These are phyloP conservation scores for Bocquillonia castaneifolia DNA, from an alignment of 441 rosid genomes.

Conservation along the genomic window DNA sequence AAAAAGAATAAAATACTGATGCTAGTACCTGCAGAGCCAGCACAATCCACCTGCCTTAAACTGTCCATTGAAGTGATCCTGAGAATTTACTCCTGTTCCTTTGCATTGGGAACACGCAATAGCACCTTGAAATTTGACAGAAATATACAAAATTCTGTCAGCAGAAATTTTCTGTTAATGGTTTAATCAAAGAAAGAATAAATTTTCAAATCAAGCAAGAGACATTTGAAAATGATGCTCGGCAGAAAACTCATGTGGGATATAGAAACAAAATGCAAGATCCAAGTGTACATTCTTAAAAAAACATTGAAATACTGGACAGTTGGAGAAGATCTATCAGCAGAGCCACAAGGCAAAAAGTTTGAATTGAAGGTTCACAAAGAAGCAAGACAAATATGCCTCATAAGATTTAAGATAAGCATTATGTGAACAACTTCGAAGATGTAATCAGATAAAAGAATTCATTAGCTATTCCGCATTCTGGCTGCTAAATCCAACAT, in stretches of 20 bases:
- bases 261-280: not conserved
- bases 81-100: slow-evolving; percentile 79
- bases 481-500: not conserved
- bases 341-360: not conserved
- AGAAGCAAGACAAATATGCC: not conserved
- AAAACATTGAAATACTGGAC: too few species aligned
- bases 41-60: slow-evolving; percentile 85
- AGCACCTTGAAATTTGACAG: slow-evolving; percentile 38
- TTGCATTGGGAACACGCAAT: slow-evolving; percentile 61
- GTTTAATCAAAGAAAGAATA: not conserved
- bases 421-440: not conserved
- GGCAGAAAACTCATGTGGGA: not conserved
- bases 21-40: slow-evolving; percentile 87
- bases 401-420: too few species aligned
- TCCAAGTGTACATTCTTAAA: not conserved
- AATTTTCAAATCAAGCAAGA: not conserved
- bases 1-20: not conserved
- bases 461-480: not conserved
- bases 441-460: not conserved
- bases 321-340: not conserved
- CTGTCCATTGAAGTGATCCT: slow-evolving; percentile 80
- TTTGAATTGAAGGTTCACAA: not conserved
- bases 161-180: not conserved
- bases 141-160: slow-evolving; percentile 2
- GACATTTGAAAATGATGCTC: not conserved